Base-by-base conservation (phyloP, 768 basidiomycete species). In the Cystofilobasidium macerans region DNA sequence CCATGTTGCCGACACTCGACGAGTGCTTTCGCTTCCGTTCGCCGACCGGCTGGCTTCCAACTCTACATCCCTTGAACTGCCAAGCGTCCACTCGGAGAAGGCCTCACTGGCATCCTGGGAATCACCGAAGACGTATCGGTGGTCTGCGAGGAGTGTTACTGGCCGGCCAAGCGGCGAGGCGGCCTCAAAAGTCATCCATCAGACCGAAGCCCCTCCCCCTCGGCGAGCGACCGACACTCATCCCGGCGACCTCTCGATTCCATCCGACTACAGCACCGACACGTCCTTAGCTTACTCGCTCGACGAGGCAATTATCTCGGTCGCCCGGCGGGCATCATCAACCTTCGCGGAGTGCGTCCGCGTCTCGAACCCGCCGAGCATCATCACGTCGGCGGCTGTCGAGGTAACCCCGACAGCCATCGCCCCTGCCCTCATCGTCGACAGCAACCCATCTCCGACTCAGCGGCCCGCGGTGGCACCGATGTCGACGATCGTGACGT, bases 31-130 rank as follows among this genome's bases (percentile, higher is more conserved):
- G n/a, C n/a, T n/a, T n/a, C n/a, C n/a, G n/a, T n/a, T n/a, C n/a
- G n/a, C n/a, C n/a, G n/a, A n/a, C n/a, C n/a, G n/a, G n/a, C n/a
- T n/a, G n/a, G n/a, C n/a, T n/a, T n/a, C n/a, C n/a, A n/a, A n/a
- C n/a, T n/a, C n/a, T n/a, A n/a, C n/a, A n/a, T n/a, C n/a, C n/a
- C n/a, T n/a, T n/a, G n/a, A n/a, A n/a, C n/a, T n/a, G n/a, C n/a
- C n/a, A n/a, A n/a, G n/a, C n/a, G n/a, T n/a, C n/a, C n/a, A n/a
- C n/a, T n/a, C n/a, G n/a, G n/a, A n/a, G n/a, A n/a, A n/a, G n/a
- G n/a, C n/a, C n/a, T n/a, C n/a, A n/a, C n/a, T n/a, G 9, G 47
- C 47, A 22, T 48, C 47, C 47, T 48, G 47, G 47, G 47, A 48
- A 22, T 9, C 47, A 22, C 20, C 16, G 7, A 12, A 9, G 20